phyloP scores from a whole-genome alignment of 768 basidiomycete genomes.

The Amanita molliuscula region DNA sequence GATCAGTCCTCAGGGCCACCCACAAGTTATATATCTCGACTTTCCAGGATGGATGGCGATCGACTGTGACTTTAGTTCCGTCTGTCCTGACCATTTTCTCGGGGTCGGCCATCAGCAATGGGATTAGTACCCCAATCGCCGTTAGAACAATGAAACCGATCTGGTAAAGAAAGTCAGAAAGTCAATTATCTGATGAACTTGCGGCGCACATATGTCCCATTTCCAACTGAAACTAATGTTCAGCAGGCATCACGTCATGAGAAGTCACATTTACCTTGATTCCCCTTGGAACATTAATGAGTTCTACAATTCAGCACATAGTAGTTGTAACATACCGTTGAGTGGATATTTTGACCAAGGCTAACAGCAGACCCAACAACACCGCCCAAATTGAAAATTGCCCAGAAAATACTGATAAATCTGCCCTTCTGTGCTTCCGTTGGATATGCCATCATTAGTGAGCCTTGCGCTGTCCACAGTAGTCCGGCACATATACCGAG shows the following conservation, averaged over 20 bases:
- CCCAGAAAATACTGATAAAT: constrained; percentile 77
- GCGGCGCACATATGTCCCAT: constrained; percentile 60
- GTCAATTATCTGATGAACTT: background rate
- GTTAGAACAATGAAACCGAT: constrained; percentile 71
- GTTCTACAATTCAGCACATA: background rate
- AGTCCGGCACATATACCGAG: constrained; percentile 65
- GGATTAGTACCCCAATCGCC: constrained; percentile 54
- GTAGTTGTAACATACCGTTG: constrained; percentile 19
- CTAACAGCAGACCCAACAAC: constrained; percentile 74
- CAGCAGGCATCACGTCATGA: background rate
- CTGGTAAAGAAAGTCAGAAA: constrained; percentile 23
- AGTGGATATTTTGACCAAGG: constrained; percentile 59
- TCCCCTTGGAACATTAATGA: background rate
- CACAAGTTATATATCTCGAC: constrained; percentile 63
- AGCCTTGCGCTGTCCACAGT: constrained; percentile 82
- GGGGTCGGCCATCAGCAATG: constrained; percentile 64
- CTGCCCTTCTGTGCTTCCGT: constrained; percentile 70
- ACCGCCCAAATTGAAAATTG: constrained; percentile 73
- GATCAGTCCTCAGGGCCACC: constrained; percentile 58
- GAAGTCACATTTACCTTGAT: constrained; percentile 1
- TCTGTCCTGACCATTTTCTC: constrained; percentile 64
- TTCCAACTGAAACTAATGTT: constrained; percentile 33
- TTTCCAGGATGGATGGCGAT: constrained; percentile 69
- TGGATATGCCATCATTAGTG: constrained; percentile 75
- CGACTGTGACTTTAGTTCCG: constrained; percentile 53